A percentile compares a stretch with the other conserved stretches of the same genome.
These are phyloP conservation scores for Penicillium sp. DNA, from an alignment of 2,329 filamentous ascomycete species.

Conservation along the genomic window DNA sequence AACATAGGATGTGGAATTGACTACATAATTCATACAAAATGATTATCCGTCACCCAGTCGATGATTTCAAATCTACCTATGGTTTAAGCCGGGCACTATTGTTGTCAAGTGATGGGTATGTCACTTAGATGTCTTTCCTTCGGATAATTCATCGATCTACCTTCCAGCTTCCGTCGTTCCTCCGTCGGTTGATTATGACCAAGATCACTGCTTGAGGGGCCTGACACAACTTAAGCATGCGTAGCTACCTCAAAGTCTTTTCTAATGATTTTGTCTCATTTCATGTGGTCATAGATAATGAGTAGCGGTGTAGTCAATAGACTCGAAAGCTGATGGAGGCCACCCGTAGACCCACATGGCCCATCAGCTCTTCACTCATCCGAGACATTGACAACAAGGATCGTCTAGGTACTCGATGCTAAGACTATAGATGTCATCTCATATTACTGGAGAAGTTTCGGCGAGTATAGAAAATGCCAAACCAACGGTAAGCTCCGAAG, in stretches of 20 bases:
- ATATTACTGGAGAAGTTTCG: neutral
- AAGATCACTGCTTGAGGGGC: no score
- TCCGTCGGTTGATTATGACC: no score
- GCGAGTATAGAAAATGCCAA: neutral
- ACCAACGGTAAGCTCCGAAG: neutral
- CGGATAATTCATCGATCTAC: no score
- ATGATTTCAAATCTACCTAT: no score
- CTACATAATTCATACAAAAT: neutral
- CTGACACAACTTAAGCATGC: no score
- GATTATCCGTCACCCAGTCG: rapidly evolving
- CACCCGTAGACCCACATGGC: neutral
- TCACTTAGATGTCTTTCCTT: no score
- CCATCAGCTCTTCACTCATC: neutral
- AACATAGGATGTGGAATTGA: neutral
- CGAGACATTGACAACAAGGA: neutral
- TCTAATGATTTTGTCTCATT: neutral
- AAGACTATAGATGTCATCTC: neutral
- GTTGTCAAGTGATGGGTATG: no score
- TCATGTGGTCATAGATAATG: neutral
- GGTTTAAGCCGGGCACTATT: no score
- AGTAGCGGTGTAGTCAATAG: neutral
- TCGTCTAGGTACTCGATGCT: neutral
- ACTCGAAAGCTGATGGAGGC: neutral
- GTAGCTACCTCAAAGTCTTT: no score
- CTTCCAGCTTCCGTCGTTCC: no score